Base-by-base conservation (phyloP, 257 asterid genomes). In the Buddleja alternifolia region DNA sequence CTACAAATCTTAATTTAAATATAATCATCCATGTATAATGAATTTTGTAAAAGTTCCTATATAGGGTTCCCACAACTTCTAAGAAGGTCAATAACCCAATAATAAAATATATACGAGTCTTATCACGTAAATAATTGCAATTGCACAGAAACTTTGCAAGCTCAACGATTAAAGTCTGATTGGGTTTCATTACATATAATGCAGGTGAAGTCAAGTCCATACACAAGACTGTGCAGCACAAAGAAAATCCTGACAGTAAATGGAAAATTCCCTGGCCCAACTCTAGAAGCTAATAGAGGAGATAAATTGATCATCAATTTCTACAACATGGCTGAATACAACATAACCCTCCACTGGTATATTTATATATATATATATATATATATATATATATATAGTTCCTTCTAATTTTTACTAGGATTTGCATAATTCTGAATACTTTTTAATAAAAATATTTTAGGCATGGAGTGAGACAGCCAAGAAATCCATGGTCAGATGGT, bases 401-500 rank as follows among this genome's bases (percentile, higher is more conserved):
- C 14, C 0, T 4, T 15, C 16, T 32, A 5, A 8, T 32, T 59
- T 16, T 2, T 14, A 36, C 34, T 10, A 7, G 23, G 23, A 47
- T n/a, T 47, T 21, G 41, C 41, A 4, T 0, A 25, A 12, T 57
- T 16, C 6, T 34, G 6, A 15, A 57, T 2, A 8, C n/a, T 53
- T 42, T 5, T 66, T n/a, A 10, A n/a, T n/a, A n/a, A n/a, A 11
- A 17, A 41, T 53, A 19, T 25, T 61, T 70, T 21, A 84, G 89
- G 89, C 89, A 81, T 65, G 89, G 89, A 39, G 83, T 78, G 69
- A 63, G 70, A 20, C 89, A 84, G 34, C 29, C 39, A 4, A 71
- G 89, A 70, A 81, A 79, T 68, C 84, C 86, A 50, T 84, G 89
- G 89, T 66, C 84, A 1, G 89, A 84, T 50, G 89, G 86, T 2